These are phyloP conservation scores for Strobilomyces dryophilus DNA, from an alignment of 768 basidiomycete genomes.

Conservation along the genomic window DNA sequence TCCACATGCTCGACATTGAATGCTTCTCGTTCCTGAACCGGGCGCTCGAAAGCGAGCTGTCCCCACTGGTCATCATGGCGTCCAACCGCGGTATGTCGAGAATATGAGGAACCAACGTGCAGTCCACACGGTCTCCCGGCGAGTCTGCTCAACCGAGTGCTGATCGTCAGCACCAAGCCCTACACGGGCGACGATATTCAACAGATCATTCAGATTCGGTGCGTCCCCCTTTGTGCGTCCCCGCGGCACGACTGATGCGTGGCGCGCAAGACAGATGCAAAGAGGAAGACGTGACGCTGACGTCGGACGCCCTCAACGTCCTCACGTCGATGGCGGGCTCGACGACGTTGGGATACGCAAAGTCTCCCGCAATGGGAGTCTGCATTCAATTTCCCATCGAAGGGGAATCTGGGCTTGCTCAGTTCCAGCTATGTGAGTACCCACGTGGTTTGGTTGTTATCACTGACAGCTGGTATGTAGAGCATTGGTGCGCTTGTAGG, in stretches of 20 bases:
- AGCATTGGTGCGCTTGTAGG: constrained; percentile 67
- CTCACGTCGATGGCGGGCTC: constrained; percentile 84
- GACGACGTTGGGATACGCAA: too few species aligned
- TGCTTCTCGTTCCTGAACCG: constrained; percentile 99
- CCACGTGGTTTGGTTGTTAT: neutral
- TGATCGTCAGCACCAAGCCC: constrained; percentile 91
- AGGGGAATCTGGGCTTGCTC: constrained; percentile 60
- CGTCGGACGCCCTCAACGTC: constrained; percentile 67
- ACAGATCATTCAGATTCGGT: constrained; percentile 93
- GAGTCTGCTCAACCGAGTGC: constrained; percentile 89
- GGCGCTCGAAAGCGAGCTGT: constrained; percentile 88
- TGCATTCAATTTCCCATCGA: constrained; percentile 56
- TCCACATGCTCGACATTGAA: constrained; percentile 99
- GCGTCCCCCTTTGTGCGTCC: neutral
- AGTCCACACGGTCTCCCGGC: constrained; percentile 94
- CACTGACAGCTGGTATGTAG: constrained; percentile 31
- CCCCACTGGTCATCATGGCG: constrained; percentile 97
- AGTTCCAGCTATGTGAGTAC: constrained; percentile 65
- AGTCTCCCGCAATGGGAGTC: constrained; percentile 57
- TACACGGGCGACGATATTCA: constrained; percentile 81
- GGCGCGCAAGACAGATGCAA: too few species aligned
- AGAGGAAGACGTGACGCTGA: constrained; percentile 91
- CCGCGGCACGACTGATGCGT: too few species aligned
- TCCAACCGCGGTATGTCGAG: constrained; percentile 93
- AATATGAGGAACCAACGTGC: constrained; percentile 91